Percentiles rank a stretch among this genome's conserved stretches.
phyloP scores from a whole-genome alignment of 2,329 filamentous ascomycete species.

The Aspergillus sp. region DNA sequence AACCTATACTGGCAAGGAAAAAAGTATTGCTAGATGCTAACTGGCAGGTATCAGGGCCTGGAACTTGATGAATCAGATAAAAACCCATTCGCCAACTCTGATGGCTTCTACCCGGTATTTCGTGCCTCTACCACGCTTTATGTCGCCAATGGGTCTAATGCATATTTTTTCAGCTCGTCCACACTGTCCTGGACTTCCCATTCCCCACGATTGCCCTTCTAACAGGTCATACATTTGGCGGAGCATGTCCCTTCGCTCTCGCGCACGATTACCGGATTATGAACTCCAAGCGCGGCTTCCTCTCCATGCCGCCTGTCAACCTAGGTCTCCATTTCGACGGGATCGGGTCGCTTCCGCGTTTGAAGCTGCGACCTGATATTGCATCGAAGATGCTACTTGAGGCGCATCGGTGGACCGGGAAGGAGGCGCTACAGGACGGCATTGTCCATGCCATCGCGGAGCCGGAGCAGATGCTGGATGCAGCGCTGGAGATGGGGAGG shows the following conservation, averaged over 20 bases:
- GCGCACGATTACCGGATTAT: constrained; percentile 51
- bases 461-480: constrained; percentile 50
- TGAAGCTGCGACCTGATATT: constrained; percentile 53
- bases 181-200: constrained; percentile 51
- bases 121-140: constrained; percentile 8
- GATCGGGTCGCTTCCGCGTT: constrained; percentile 52
- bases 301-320: constrained; percentile 55
- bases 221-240: constrained; percentile 52
- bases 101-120: constrained; percentile 56
- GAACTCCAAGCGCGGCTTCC: constrained; percentile 48
- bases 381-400: constrained; percentile 58
- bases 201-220: constrained; percentile 50
- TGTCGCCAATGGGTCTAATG: too few species aligned
- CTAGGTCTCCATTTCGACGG: constrained; percentile 57
- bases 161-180: constrained; percentile 34
- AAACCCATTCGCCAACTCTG: constrained; percentile 57
- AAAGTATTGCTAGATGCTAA: too few species aligned
- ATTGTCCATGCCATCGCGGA: constrained; percentile 54
- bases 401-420: constrained; percentile 55
- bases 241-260: constrained; percentile 49
- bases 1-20: too few species aligned
- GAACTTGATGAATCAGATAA: constrained; percentile 49
- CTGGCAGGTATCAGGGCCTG: constrained; percentile 28
- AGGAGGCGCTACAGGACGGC: constrained; percentile 52
- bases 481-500: constrained; percentile 46